A percentile compares a stretch with the other conserved stretches of the same genome.
Evolutionary conservation across 441 rosid genomes (phyloP).

Genomic region (Populus hybrid): DNA sequence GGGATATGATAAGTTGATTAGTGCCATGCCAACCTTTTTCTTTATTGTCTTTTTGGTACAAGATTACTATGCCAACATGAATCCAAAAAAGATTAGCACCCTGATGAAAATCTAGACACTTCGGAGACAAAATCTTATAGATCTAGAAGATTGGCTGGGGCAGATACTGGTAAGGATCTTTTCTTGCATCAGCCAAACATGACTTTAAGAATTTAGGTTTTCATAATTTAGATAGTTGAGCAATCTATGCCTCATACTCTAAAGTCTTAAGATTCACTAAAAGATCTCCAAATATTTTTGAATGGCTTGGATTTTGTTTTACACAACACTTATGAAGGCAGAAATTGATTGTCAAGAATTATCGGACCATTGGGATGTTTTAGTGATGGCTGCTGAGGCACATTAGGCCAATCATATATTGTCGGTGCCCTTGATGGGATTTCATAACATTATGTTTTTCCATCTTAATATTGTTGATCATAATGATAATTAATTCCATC

Average conservation of each 20-base stretch:
- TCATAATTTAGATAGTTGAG: neutral
- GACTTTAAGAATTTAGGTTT: neutral
- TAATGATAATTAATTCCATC: too few relatives aligned
- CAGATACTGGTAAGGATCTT: constrained; percentile 14
- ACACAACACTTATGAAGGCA: neutral
- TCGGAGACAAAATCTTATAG: neutral
- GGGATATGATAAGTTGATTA: neutral
- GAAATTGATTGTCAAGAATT: neutral
- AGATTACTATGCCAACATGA: neutral
- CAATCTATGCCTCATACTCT: neutral
- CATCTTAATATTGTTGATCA: too few relatives aligned
- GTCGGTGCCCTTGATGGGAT: neutral
- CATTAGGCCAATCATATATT: neutral
- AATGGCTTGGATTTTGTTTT: neutral
- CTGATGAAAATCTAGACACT: neutral
- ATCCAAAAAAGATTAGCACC: neutral
- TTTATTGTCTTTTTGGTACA: too few relatives aligned
- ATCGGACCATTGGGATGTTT: neutral
- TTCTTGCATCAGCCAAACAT: constrained; percentile 4
- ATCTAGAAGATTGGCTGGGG: constrained; percentile 13
- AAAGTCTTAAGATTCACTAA: neutral
- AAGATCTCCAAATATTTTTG: neutral
- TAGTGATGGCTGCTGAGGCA: neutral
- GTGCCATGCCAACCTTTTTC: neutral
- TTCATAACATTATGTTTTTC: neutral